Evolutionary conservation across 495 filamentous ascomycete genomes (phyloP).

Genomic region (Podospora sp.): DNA sequence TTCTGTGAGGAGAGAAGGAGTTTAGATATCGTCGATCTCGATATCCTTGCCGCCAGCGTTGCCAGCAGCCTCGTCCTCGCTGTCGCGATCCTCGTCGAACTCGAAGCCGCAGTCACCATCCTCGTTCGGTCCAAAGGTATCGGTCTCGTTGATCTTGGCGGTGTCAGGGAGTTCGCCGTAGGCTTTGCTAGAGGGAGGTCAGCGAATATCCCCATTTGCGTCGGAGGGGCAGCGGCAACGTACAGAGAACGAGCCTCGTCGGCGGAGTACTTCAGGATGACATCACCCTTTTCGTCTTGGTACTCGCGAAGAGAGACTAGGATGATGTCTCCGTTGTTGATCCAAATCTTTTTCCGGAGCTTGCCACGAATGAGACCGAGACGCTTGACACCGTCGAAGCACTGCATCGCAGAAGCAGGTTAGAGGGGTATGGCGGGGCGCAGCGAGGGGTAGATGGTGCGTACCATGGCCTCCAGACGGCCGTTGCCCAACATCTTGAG

Average conservation of each 20-base stretch:
- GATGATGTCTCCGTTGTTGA: constrained; percentile 99
- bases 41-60: constrained; percentile 63
- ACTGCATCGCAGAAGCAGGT: constrained; percentile 49
- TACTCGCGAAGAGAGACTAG: constrained; percentile 95
- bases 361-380: constrained; percentile 90
- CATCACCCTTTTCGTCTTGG: constrained; percentile 98
- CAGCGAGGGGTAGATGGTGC: constrained; percentile 1
- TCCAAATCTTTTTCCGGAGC: constrained; percentile 97
- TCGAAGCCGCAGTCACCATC: constrained; percentile 82
- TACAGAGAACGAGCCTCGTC: constrained; percentile 89
- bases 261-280: constrained; percentile 97
- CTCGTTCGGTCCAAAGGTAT: constrained; percentile 76
- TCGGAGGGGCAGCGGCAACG: constrained; percentile 12
- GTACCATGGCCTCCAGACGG: constrained; percentile 75
- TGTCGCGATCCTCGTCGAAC: constrained; percentile 88
- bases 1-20: constrained; percentile 4
- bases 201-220: constrained; percentile 13
- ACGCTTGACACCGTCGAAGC: constrained; percentile 92
- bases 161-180: constrained; percentile 96
- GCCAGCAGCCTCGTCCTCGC: constrained; percentile 63
- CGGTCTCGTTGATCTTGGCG: constrained; percentile 99
- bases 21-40: constrained; percentile 74
- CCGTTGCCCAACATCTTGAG: constrained; percentile 99
- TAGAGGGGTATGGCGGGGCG: neutral
- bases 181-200: constrained; percentile 60